A percentile compares a stretch with the other conserved stretches of the same genome.
These are phyloP conservation scores for Forsythia suspensa DNA, from an alignment of 257 asterid genomes.

Conservation along the genomic window DNA sequence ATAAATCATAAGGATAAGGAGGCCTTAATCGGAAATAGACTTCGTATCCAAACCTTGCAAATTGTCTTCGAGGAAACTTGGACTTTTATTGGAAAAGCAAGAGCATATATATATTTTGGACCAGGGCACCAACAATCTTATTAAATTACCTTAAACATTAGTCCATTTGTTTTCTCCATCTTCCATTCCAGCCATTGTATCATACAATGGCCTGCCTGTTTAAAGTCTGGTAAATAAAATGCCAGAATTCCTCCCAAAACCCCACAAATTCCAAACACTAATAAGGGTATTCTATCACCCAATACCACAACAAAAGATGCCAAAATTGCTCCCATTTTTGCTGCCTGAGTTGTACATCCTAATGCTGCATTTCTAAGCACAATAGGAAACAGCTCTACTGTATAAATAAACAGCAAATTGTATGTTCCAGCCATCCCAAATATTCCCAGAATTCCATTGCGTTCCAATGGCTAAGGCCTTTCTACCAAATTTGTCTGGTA, in stretches of 20 bases:
- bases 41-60: too few species aligned
- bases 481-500: constrained; percentile 59
- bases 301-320: constrained; percentile 72
- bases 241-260: constrained; percentile 46
- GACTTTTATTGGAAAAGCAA: too few species aligned
- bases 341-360: constrained; percentile 78
- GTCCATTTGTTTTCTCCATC: constrained; percentile 30
- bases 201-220: constrained; percentile 67
- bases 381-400: constrained; percentile 79
- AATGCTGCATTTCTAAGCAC: constrained; percentile 85
- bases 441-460: constrained; percentile 68
- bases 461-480: constrained; percentile 78
- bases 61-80: too few species aligned
- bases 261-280: constrained; percentile 67
- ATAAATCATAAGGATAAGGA: too few species aligned
- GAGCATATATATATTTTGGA: too few species aligned
- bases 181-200: constrained; percentile 59
- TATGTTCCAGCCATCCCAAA: constrained; percentile 93
- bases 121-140: too few species aligned
- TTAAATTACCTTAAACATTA: neutral
- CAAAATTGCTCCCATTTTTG: constrained; percentile 73
- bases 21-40: too few species aligned
- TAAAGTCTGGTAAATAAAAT: constrained; percentile 66
- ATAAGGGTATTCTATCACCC: constrained; percentile 60
- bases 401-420: constrained; percentile 68